Conservation (phyloP, 441 rosid species). For the Arabidopsis hybrid region DNA sequence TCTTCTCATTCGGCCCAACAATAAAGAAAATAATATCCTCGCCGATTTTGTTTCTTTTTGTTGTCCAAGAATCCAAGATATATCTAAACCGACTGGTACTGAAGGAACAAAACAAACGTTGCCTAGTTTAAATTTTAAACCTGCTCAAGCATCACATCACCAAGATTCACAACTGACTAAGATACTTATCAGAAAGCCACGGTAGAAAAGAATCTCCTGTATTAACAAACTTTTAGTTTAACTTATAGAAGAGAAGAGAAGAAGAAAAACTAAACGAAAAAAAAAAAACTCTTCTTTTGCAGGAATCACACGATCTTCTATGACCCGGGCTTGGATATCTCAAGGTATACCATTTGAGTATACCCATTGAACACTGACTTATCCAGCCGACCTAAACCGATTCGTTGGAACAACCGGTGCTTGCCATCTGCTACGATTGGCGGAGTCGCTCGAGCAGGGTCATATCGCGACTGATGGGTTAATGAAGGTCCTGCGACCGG, state of each 20-base stretch:
- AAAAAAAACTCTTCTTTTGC: slow-evolving; percentile 28
- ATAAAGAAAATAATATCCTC: background rate
- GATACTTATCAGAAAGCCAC: slow-evolving; percentile 15
- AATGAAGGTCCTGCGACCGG: slow-evolving; percentile 94
- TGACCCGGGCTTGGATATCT: slow-evolving; percentile 69
- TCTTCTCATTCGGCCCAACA: slow-evolving; percentile 13
- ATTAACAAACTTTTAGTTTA: slow-evolving; percentile 31
- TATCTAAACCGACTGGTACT: slow-evolving; percentile 2
- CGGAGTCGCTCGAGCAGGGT: slow-evolving; percentile 76
- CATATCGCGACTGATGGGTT: slow-evolving; percentile 89
- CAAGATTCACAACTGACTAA: slow-evolving; percentile 4
- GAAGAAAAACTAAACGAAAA: slow-evolving; percentile 28
- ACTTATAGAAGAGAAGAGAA: slow-evolving; percentile 11
- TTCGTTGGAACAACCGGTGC: slow-evolving; percentile 69
- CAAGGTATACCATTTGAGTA: slow-evolving; percentile 94
- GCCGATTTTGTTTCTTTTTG: background rate
- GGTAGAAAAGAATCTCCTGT: slow-evolving; percentile 24
- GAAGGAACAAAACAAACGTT: slow-evolving; percentile 4
- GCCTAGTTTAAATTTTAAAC: background rate
- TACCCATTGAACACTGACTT: slow-evolving; percentile 90
- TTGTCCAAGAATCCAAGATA: background rate
- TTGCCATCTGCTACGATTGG: slow-evolving; percentile 95
- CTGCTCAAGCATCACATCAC: background rate
- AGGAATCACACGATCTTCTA: slow-evolving; percentile 36
- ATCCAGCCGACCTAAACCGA: slow-evolving; percentile 78